Evolutionary conservation across 2,329 filamentous ascomycete genomes (phyloP).

Genomic region (Zarea fungicola): DNA sequence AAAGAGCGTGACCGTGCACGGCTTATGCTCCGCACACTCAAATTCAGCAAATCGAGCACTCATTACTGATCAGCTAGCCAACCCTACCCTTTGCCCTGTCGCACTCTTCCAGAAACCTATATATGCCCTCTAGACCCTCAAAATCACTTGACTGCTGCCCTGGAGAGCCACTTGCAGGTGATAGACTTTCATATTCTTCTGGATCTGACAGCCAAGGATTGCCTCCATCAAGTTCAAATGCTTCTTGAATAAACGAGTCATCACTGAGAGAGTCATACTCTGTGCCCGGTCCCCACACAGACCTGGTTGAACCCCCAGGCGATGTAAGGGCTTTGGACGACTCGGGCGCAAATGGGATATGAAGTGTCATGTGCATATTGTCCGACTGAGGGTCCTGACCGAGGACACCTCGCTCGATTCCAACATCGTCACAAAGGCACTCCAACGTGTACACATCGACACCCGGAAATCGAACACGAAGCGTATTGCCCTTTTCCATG

Average conservation of each 20-base stretch:
- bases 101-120: conserved; percentile 54
- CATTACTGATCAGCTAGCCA: conserved; percentile 18
- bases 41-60: conserved; percentile 4
- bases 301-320: conserved; percentile 44
- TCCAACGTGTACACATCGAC: conserved; percentile 82
- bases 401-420: conserved; percentile 74
- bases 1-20: conserved; percentile 17
- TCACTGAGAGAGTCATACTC: conserved; percentile 33
- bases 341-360: conserved; percentile 79
- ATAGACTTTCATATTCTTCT: conserved; percentile 47
- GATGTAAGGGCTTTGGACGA: conserved; percentile 35
- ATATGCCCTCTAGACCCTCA: conserved; percentile 53
- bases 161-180: conserved; percentile 40
- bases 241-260: conserved; percentile 33
- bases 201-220: conserved; percentile 45
- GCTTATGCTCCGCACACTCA: neutral
- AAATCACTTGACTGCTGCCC: conserved; percentile 43
- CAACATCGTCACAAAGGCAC: conserved; percentile 77
- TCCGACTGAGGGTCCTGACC: conserved; percentile 65
- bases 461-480: conserved; percentile 85
- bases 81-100: conserved; percentile 38
- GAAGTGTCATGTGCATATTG: conserved; percentile 68
- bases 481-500: conserved; percentile 59
- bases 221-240: conserved; percentile 37
- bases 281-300: conserved; percentile 36